Percentiles rank a stretch among this genome's conserved stretches.
phyloP scores from a whole-genome alignment of 495 filamentous ascomycete species.

The Trichocladium antarcticum region DNA sequence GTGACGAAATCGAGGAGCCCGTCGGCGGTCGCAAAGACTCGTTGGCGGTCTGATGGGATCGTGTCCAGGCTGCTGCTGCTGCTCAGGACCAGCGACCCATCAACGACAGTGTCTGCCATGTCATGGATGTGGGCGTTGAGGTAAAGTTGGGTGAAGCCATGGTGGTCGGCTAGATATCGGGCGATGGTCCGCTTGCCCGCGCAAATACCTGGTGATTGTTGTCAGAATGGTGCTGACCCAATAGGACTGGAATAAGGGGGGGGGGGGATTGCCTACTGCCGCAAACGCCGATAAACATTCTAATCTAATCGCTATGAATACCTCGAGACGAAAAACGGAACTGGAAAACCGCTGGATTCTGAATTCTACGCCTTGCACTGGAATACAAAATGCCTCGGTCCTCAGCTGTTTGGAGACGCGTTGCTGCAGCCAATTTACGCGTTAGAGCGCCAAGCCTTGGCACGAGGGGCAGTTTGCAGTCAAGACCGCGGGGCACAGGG shows the following conservation, averaged over 20 bases:
- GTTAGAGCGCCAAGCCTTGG: constrained; percentile 1
- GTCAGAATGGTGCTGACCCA: constrained; percentile 9
- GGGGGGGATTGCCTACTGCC: constrained; percentile 49
- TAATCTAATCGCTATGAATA: background rate
- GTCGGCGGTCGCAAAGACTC: constrained; percentile 47
- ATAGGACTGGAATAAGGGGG: constrained; percentile 3
- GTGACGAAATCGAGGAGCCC: constrained; percentile 75
- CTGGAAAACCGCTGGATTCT: too few relatives aligned
- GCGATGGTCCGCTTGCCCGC: constrained; percentile 82
- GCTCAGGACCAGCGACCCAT: background rate
- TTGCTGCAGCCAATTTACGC: constrained; percentile 18
- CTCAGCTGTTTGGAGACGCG: constrained; percentile 2
- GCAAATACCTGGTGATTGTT: constrained; percentile 56
- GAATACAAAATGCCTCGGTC: background rate
- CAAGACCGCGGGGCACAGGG: background rate
- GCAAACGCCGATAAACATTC: constrained; percentile 88
- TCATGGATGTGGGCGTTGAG: constrained; percentile 20
- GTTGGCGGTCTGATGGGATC: constrained; percentile 9
- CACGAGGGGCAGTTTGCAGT: too few relatives aligned
- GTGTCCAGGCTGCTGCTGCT: background rate
- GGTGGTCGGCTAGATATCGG: constrained; percentile 62
- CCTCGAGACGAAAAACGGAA: too few relatives aligned
- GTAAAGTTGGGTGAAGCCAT: constrained; percentile 57
- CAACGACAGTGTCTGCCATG: constrained; percentile 14
- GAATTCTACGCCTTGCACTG: too few relatives aligned